Evolutionary conservation across 768 basidiomycete genomes (phyloP).

Genomic region (Naematelia aurantialba): DNA sequence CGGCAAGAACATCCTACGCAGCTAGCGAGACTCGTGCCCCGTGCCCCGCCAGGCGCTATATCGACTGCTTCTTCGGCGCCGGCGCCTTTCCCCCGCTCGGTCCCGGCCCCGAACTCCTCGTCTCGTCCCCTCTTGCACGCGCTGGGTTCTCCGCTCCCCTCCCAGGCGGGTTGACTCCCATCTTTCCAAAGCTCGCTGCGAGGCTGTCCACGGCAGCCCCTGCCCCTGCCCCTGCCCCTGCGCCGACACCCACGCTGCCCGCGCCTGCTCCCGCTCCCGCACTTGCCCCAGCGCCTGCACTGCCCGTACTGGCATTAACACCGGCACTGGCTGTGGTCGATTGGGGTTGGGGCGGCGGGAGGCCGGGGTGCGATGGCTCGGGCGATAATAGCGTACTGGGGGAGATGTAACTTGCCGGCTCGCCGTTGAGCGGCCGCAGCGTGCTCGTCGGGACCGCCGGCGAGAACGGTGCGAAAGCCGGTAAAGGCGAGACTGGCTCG

Average conservation of each 20-base stretch:
- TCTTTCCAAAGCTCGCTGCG: constrained; percentile 25
- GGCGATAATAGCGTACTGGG: constrained; percentile 42
- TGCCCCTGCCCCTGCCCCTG: background rate
- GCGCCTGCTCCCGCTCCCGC: background rate
- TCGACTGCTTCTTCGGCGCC: background rate
- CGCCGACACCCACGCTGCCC: background rate
- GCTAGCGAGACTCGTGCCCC: too few species aligned
- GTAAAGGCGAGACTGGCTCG: constrained; percentile 23
- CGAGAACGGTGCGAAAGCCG: constrained; percentile 46
- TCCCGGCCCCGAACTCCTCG: background rate
- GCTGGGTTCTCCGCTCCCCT: constrained; percentile 15
- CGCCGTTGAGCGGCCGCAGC: constrained; percentile 15
- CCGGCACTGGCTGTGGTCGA: too few species aligned
- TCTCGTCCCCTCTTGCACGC: background rate
- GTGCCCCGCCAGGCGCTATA: too few species aligned
- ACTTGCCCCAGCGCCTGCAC: background rate
- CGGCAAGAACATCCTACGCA: too few species aligned
- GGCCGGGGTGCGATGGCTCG: constrained; percentile 5
- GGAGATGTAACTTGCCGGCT: constrained; percentile 42
- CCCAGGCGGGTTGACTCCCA: constrained; percentile 30
- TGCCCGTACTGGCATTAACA: too few species aligned
- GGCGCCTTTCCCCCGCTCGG: too few species aligned
- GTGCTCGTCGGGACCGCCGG: constrained; percentile 14
- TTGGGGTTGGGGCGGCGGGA: background rate
- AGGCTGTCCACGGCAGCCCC: constrained; percentile 18